Evolutionary conservation across 768 basidiomycete genomes (phyloP).

Genomic region (Clitopilus hobsonii): DNA sequence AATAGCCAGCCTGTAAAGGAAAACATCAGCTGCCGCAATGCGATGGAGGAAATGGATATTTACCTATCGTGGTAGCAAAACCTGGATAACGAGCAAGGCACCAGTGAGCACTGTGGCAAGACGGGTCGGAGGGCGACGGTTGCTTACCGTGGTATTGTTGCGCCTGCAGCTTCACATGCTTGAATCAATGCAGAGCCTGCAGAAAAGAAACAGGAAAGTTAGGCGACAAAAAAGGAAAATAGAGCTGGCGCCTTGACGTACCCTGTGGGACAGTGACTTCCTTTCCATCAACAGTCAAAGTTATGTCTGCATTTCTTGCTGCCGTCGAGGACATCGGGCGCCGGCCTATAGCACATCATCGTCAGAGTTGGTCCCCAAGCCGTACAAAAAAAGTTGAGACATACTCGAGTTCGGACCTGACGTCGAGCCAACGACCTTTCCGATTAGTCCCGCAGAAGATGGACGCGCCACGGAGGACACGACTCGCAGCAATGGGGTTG

Average conservation of each 20-base stretch:
- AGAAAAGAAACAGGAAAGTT: constrained; percentile 5
- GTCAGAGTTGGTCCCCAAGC: not conserved
- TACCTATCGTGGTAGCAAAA: constrained; percentile 87
- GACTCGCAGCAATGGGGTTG: constrained; percentile 57
- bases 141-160: constrained; percentile 69
- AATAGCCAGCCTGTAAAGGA: constrained; percentile 69
- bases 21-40: constrained; percentile 4
- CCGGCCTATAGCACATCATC: constrained; percentile 34
- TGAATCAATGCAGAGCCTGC: constrained; percentile 93
- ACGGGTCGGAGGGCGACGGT: constrained; percentile 3
- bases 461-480: constrained; percentile 58
- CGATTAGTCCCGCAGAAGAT: constrained; percentile 64
- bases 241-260: constrained; percentile 27
- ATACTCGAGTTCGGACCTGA: constrained; percentile 24
- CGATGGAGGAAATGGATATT: constrained; percentile 10
- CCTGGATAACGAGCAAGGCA: constrained; percentile 29
- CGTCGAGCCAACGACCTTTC: constrained; percentile 49
- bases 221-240: not conserved
- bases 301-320: constrained; percentile 71
- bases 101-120: constrained; percentile 13
- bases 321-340: constrained; percentile 65
- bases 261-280: constrained; percentile 97
- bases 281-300: constrained; percentile 93
- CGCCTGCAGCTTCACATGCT: constrained; percentile 88
- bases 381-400: constrained; percentile 11